Conservation (phyloP, 371 early-diverging fungal genomes). For the Modicella reniformis region DNA sequence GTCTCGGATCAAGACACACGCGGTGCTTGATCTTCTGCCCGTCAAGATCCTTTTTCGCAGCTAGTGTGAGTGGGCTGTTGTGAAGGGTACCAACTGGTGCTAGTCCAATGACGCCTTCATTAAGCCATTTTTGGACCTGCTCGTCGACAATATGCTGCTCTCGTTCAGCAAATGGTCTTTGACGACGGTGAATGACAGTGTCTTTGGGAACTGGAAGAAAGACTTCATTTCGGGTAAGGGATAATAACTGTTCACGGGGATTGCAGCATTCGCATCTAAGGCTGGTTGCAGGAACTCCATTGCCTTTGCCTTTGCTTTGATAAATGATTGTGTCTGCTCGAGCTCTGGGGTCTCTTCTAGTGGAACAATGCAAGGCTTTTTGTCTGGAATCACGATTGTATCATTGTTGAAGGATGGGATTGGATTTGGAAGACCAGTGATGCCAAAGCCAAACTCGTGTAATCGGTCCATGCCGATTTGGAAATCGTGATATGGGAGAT, state of each 20-base stretch:
- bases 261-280: constrained; percentile 3
- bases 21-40: constrained; percentile 27
- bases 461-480: too few species aligned
- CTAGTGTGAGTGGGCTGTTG: constrained; percentile 29
- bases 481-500: too few species aligned
- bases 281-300: not conserved
- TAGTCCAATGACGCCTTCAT: constrained; percentile 2
- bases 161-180: constrained; percentile 9
- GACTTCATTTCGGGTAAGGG: constrained; percentile 13
- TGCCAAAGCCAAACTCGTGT: too few species aligned
- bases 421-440: too few species aligned
- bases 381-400: too few species aligned
- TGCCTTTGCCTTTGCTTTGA: too few species aligned
- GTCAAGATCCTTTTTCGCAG: constrained; percentile 36
- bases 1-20: constrained; percentile 39
- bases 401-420: too few species aligned
- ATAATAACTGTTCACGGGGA: constrained; percentile 1
- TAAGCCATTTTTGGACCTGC: constrained; percentile 5
- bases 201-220: constrained; percentile 11
- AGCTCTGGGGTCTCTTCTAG: too few species aligned
- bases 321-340: too few species aligned
- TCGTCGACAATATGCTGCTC: constrained; percentile 13
- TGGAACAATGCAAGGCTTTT: too few species aligned
- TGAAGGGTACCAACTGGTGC: constrained; percentile 8
- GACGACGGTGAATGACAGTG: constrained; percentile 3